These are phyloP conservation scores for Penicillium paneum DNA, from an alignment of 2,329 filamentous ascomycete species.

Conservation along the genomic window DNA sequence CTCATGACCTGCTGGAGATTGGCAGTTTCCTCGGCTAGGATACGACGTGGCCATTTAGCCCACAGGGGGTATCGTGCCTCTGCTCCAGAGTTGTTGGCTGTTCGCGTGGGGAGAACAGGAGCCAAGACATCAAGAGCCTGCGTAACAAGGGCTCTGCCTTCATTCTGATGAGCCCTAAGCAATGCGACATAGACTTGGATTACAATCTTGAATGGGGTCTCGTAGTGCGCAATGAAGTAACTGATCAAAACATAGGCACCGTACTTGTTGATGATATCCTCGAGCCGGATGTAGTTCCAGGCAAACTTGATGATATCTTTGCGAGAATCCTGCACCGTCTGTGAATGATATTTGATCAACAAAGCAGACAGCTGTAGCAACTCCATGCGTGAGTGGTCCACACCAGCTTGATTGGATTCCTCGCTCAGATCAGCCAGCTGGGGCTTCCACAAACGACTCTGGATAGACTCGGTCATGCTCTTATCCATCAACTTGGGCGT, in stretches of 20 bases:
- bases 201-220: slow-evolving; percentile 93
- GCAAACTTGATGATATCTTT: slow-evolving; percentile 99
- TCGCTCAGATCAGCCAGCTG: slow-evolving; percentile 78
- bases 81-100: slow-evolving; percentile 51
- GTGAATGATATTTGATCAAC: slow-evolving; percentile 90
- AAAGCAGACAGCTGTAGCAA: slow-evolving; percentile 91
- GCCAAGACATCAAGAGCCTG: slow-evolving; percentile 93
- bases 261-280: slow-evolving; percentile 99
- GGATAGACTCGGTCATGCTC: slow-evolving; percentile 81
- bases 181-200: slow-evolving; percentile 92
- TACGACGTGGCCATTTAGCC: slow-evolving; percentile 85
- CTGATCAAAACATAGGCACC: slow-evolving; percentile 95
- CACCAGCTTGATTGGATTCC: slow-evolving; percentile 76
- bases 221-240: slow-evolving; percentile 96
- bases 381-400: slow-evolving; percentile 95
- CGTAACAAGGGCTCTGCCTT: slow-evolving; percentile 85
- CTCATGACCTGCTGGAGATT: slow-evolving; percentile 94
- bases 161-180: slow-evolving; percentile 88
- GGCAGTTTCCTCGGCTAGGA: slow-evolving; percentile 88
- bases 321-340: slow-evolving; percentile 80
- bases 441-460: slow-evolving; percentile 90
- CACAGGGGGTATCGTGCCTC: slow-evolving; percentile 76
- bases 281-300: slow-evolving; percentile 97
- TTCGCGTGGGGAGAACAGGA: slow-evolving; percentile 85
- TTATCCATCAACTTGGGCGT: slow-evolving; percentile 77